phyloP scores from a whole-genome alignment of 768 basidiomycete genomes.

The Leucosporidium scottii region DNA sequence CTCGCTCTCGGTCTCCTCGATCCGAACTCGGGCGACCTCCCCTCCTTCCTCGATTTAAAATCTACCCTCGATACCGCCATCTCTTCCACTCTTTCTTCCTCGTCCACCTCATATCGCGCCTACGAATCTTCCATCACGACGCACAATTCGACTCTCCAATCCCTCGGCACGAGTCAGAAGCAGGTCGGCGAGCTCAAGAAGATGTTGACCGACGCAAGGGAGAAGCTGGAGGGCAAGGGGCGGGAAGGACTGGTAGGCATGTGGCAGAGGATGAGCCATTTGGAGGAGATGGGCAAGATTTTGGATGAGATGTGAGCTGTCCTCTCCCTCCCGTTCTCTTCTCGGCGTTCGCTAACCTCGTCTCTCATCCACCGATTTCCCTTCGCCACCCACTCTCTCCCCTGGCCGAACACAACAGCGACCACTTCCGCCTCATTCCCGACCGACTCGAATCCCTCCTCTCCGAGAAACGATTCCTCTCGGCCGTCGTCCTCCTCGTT shows the following conservation, averaged over 20 bases:
- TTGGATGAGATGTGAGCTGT: slow-evolving; percentile 88
- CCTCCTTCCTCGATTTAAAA: slow-evolving; percentile 70
- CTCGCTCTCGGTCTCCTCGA: slow-evolving; percentile 84
- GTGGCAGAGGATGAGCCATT: slow-evolving; percentile 77
- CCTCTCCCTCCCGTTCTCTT: background rate
- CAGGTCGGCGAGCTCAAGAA: slow-evolving; percentile 66
- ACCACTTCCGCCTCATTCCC: slow-evolving; percentile 80
- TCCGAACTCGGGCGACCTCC: slow-evolving; percentile 46
- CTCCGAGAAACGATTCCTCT: slow-evolving; percentile 85
- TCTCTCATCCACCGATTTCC: background rate
- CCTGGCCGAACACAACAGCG: slow-evolving; percentile 49
- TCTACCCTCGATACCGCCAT: slow-evolving; percentile 68
- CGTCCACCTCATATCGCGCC: slow-evolving; percentile 81
- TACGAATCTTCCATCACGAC: slow-evolving; percentile 91
- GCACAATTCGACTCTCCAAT: slow-evolving; percentile 68
- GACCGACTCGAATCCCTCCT: slow-evolving; percentile 89
- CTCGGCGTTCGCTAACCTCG: background rate
- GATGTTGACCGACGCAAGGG: slow-evolving; percentile 55
- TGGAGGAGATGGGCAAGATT: slow-evolving; percentile 92
- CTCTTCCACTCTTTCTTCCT: slow-evolving; percentile 82
- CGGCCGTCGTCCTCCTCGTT: slow-evolving; percentile 79
- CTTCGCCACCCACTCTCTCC: background rate
- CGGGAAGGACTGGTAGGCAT: slow-evolving; percentile 83
- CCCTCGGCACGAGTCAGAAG: slow-evolving; percentile 63
- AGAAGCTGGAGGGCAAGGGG: slow-evolving; percentile 54